phyloP scores from a whole-genome alignment of 1,284 basidiomycete species.

The Schizophyllum amplum region DNA sequence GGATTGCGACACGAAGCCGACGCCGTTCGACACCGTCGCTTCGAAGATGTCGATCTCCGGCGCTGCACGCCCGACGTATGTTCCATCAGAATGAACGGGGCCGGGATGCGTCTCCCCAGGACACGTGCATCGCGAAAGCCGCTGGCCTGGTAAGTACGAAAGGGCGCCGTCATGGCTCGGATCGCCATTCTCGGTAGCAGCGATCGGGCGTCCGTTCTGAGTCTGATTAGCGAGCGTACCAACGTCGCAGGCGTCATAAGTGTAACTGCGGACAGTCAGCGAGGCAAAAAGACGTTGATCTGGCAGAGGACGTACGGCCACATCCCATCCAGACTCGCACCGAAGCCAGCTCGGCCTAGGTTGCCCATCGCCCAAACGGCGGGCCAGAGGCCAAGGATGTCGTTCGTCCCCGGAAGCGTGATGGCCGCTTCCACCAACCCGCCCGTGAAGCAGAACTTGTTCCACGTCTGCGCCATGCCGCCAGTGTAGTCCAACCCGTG shows the following conservation, averaged over 20 bases:
- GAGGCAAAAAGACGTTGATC: no score
- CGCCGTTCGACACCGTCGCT: conserved; percentile 50
- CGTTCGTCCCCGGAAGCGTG: conserved; percentile 53
- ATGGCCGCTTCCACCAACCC: conserved; percentile 16
- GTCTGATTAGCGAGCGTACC: conserved; percentile 48
- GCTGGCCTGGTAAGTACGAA: conserved; percentile 54
- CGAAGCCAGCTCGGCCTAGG: conserved; percentile 51
- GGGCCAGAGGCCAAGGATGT: conserved; percentile 47
- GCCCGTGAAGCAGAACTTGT: conserved; percentile 76
- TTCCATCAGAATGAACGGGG: conserved; percentile 42
- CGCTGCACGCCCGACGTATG: conserved; percentile 47
- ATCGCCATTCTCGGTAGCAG: conserved; percentile 24
- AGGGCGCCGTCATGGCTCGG: conserved; percentile 22
- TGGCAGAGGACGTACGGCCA: conserved; percentile 36
- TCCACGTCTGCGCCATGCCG: conserved; percentile 40
- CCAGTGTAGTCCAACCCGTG: conserved; percentile 58
- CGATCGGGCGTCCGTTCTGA: conserved; percentile 16
- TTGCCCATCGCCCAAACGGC: conserved; percentile 63
- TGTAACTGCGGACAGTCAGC: conserved; percentile 14
- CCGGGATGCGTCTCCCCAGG: conserved; percentile 62
- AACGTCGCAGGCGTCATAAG: conserved; percentile 43
- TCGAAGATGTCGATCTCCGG: conserved; percentile 85
- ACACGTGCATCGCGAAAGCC: conserved; percentile 53
- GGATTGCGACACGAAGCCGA: background rate
- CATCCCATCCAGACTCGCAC: conserved; percentile 36